Base-by-base conservation (phyloP, 768 basidiomycete species). In the Mycena venus region DNA sequence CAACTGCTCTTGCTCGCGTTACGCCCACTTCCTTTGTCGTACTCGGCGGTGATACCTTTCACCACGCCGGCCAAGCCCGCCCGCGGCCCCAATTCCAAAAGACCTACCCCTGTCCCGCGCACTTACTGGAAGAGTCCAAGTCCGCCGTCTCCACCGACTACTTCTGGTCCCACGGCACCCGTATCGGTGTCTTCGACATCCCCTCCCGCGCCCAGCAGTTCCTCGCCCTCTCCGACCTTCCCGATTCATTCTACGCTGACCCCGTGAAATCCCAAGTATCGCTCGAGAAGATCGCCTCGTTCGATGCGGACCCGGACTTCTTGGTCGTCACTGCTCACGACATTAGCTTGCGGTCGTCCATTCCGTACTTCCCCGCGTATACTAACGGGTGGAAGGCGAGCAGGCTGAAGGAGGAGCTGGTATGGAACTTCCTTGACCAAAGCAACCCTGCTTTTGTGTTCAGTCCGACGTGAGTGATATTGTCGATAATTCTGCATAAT, bases 281-380 rank as follows among this genome's bases (percentile, higher is more conserved):
- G 32, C 25, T 67, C 0, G 62, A 68, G 9, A 72, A 72, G 55
- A 7, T 75, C 31, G 64, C 62, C 19, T 19, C 47, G 63, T 75
- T 75, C 40, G 74, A 75, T 36, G 63, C 74, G 19, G 60, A 75
- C 36, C 29, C 62, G 23, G 74, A 75, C 53, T 75, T 12, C 25
- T 67, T 76, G 12, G 69, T 75, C 23, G 6, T 75, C 19, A 42
- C 47, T 25, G 63, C 73, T 25, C 73, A 75, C 29, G 73, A 75
- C 53, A 1, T 53, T 3, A 53, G 47, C 21, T 12, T 63, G 5
- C 3, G 32, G 3, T 10, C 8, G 2, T 23, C 17, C 1, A 4
- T 72, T 21, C 62, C 65, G 38, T 59, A 58, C 29, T 72, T 59
- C 34, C 65, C 65, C 9, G 32, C 29, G 17, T 36, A 31, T 27